phyloP scores from a whole-genome alignment of 2,329 filamentous ascomycete genomes.

The Fusarium sp. region DNA sequence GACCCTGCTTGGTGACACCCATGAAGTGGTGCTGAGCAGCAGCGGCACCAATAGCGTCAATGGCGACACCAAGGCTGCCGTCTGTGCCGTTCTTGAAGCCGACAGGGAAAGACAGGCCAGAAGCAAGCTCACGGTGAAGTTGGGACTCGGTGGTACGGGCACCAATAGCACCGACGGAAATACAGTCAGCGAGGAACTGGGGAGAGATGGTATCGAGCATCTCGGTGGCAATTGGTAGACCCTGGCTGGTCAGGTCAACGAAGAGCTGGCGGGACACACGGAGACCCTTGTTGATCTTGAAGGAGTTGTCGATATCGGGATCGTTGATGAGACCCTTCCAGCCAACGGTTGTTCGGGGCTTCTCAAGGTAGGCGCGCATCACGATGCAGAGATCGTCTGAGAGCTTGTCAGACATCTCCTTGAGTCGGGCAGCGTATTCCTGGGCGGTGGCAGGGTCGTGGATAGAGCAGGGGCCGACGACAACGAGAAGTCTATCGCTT shows the following conservation, averaged over 20 bases:
- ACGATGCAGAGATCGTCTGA: constrained; percentile 88
- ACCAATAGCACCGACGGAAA: constrained; percentile 95
- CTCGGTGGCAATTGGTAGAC: constrained; percentile 96
- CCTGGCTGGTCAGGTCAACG: constrained; percentile 84
- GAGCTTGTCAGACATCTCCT: constrained; percentile 82
- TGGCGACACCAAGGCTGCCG: constrained; percentile 88
- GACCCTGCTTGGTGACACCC: constrained; percentile 96
- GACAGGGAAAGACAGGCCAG: constrained; percentile 94
- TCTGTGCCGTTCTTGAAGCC: constrained; percentile 99
- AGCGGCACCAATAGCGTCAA: constrained; percentile 93
- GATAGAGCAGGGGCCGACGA: constrained; percentile 96
- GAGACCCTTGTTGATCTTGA: constrained; percentile 99
- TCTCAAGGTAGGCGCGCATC: constrained; percentile 99
- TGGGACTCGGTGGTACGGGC: constrained; percentile 97
- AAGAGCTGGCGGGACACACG: constrained; percentile 94
- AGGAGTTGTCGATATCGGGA: constrained; percentile 96
- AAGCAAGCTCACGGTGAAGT: constrained; percentile 94
- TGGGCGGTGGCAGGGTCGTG: constrained; percentile 91
- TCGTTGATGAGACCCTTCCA: constrained; percentile 99
- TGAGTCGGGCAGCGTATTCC: constrained; percentile 87
- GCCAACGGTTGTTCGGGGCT: constrained; percentile 96
- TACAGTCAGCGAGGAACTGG: constrained; percentile 95
- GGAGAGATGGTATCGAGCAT: constrained; percentile 99
- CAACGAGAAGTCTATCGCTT: constrained; percentile 89
- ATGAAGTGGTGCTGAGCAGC: constrained; percentile 95